Evolutionary conservation across 2,329 filamentous ascomycete species (phyloP).

Genomic region (Alternaria brassicicola): DNA sequence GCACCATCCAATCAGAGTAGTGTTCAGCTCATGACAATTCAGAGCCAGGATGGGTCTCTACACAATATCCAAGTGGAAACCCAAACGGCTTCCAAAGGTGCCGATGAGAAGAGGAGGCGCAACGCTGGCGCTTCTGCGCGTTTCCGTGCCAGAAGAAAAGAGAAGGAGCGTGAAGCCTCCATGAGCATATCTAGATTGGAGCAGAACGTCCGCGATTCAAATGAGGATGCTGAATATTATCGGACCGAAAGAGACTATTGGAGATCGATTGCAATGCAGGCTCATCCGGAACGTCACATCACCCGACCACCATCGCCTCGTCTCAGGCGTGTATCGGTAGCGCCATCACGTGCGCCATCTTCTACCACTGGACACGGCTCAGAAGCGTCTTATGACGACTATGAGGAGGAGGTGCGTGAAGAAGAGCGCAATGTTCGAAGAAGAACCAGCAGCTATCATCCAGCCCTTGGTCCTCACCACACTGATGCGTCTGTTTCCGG

Average conservation of each 20-base stretch:
- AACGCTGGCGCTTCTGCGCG: conserved; percentile 86
- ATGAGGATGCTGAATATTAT: conserved; percentile 75
- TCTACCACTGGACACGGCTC: conserved; percentile 40
- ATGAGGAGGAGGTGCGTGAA: conserved; percentile 39
- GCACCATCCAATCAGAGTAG: conserved; percentile 55
- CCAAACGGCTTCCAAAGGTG: conserved; percentile 79
- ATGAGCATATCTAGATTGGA: conserved; percentile 73
- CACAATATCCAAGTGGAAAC: conserved; percentile 75
- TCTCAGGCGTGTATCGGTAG: conserved; percentile 39
- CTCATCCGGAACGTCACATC: conserved; percentile 57
- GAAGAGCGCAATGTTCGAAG: conserved; percentile 47
- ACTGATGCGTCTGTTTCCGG: conserved; percentile 27
- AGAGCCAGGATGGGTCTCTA: conserved; percentile 56
- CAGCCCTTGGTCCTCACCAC: conserved; percentile 32
- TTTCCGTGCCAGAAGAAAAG: conserved; percentile 81
- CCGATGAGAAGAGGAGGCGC: conserved; percentile 82
- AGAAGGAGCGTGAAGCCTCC: conserved; percentile 76
- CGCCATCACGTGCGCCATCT: conserved; percentile 37
- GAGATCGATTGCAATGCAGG: conserved; percentile 60
- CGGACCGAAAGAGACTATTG: conserved; percentile 74
- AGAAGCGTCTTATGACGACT: conserved; percentile 40
- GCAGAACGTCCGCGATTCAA: conserved; percentile 69
- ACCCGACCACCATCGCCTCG: conserved; percentile 54
- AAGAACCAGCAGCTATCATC: conserved; percentile 46
- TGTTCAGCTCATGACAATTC: conserved; percentile 61